phyloP scores from a whole-genome alignment of 1,139 yeast genomes.

The Saccharomyces hybrid region DNA sequence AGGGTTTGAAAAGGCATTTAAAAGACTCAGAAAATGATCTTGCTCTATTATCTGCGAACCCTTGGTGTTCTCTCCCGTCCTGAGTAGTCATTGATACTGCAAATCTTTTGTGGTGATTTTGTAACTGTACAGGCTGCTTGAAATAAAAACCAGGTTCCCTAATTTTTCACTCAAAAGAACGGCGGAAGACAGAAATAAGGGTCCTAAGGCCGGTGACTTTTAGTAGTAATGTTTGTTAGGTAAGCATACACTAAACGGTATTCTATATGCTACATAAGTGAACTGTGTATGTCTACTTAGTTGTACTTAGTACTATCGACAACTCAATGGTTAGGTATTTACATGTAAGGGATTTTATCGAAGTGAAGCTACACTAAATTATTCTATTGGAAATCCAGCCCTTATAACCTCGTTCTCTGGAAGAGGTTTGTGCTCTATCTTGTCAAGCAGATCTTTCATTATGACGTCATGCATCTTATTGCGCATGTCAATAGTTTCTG shows the following conservation, averaged over 20 bases:
- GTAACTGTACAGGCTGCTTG: not conserved
- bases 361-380: not conserved
- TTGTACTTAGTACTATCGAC: not conserved
- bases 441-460: conserved; percentile 24
- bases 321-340: not conserved
- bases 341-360: not conserved
- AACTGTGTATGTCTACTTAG: not conserved
- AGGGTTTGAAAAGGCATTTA: conserved; percentile 11
- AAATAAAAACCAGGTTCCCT: not conserved
- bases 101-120: not conserved
- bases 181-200: not conserved
- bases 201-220: not conserved
- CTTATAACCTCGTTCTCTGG: conserved; percentile 23
- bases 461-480: conserved; percentile 21
- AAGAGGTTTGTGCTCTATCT: conserved; percentile 20
- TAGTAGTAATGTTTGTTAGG: not conserved
- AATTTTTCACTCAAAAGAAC: not conserved
- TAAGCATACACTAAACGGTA: not conserved
- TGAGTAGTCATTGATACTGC: not conserved
- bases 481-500: conserved; percentile 25
- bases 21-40: conserved; percentile 13
- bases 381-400: conserved; percentile 2
- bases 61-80: not conserved
- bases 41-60: not conserved
- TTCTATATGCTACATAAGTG: not conserved